phyloP scores from a whole-genome alignment of 345 rosid species.

The Leavenworthia alabamica region DNA sequence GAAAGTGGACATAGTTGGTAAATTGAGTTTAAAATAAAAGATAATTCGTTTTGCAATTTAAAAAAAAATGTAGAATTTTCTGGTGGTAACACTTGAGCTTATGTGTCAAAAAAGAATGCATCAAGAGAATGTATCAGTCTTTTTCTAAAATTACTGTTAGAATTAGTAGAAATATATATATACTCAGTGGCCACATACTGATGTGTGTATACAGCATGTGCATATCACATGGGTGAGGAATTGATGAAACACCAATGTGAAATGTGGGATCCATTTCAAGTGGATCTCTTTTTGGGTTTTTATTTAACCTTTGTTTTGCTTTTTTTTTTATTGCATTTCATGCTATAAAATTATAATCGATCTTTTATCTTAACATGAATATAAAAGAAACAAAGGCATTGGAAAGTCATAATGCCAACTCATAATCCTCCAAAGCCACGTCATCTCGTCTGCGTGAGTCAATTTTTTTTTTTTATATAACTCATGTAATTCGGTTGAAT shows the following conservation, averaged over 20 bases:
- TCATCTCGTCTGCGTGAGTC: conserved; percentile 16
- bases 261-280: conserved; percentile 22
- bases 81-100: no score
- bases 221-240: conserved; percentile 36
- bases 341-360: background rate
- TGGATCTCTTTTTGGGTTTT: conserved; percentile 15
- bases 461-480: no score
- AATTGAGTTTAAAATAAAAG: no score
- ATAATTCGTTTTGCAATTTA: no score
- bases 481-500: no score
- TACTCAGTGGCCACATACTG: no score
- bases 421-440: conserved; percentile 31
- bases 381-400: conserved; percentile 10
- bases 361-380: conserved; percentile 25
- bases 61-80: no score
- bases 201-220: background rate
- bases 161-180: no score
- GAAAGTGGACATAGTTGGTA: no score
- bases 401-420: conserved; percentile 24
- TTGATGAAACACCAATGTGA: conserved; percentile 24
- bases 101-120: no score
- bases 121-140: no score
- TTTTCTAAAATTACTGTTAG: no score
- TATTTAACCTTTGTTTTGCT: background rate
- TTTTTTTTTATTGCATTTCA: background rate